These are phyloP conservation scores for Chlorella sorokiniana DNA, from an alignment of 139 green algal species.

Conservation along the genomic window DNA sequence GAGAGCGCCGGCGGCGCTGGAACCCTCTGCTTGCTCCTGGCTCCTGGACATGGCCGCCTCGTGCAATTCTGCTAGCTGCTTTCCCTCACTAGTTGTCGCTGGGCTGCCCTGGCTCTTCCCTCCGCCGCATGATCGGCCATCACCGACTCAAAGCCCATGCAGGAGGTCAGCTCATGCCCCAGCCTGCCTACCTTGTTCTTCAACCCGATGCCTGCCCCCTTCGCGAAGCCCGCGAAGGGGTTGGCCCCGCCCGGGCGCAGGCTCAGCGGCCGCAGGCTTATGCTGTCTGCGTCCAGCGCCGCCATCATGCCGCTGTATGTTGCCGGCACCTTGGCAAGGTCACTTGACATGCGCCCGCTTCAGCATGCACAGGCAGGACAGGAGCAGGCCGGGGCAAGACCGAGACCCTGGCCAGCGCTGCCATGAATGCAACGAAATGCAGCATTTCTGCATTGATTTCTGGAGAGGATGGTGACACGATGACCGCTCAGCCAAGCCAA, in stretches of 20 bases:
- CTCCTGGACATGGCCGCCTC: no score
- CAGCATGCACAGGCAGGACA: slow-evolving; percentile 7
- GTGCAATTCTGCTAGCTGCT: no score
- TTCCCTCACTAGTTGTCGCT: no score
- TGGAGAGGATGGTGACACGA: no score
- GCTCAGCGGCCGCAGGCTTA: slow-evolving; percentile 56
- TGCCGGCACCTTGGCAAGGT: not conserved
- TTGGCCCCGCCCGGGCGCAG: slow-evolving; percentile 67
- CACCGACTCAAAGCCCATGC: no score
- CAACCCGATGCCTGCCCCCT: slow-evolving; percentile 68
- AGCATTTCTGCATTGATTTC: no score
- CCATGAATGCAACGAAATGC: not conserved
- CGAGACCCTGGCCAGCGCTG: not conserved
- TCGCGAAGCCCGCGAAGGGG: slow-evolving; percentile 75
- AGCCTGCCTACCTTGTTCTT: slow-evolving; percentile 57
- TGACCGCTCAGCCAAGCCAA: no score
- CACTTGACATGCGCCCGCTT: not conserved
- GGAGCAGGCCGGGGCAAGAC: no score
- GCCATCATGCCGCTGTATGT: not conserved
- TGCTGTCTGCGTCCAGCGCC: slow-evolving; percentile 13
- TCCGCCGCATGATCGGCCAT: not conserved
- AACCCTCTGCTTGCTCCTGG: no score
- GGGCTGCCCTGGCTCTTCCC: no score
- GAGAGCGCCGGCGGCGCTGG: no score
- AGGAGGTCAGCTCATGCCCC: not conserved